Conservation (phyloP, 768 basidiomycete species). For the Tremella yokohamensis region DNA sequence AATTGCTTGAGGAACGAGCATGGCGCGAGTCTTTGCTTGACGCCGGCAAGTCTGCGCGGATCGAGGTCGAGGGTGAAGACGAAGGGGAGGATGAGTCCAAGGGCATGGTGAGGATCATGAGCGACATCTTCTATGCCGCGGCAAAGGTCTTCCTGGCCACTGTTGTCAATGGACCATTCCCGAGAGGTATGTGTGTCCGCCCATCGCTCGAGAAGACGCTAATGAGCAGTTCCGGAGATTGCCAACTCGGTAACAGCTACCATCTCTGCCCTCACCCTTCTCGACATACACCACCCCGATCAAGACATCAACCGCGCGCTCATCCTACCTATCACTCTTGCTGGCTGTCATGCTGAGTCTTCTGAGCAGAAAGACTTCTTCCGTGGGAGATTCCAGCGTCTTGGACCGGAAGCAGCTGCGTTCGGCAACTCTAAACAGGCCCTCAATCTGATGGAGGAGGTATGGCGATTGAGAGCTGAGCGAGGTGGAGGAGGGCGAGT, state of each 20-base stretch:
- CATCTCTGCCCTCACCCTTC: conserved; percentile 7
- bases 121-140: conserved; percentile 19
- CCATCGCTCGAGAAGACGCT: neutral
- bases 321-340: conserved; percentile 25
- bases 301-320: conserved; percentile 16
- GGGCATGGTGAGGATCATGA: conserved; percentile 7
- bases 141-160: conserved; percentile 20
- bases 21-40: conserved; percentile 22
- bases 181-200: conserved; percentile 16
- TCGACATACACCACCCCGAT: conserved; percentile 16
- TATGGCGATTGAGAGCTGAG: conserved; percentile 17
- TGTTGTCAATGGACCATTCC: conserved; percentile 21
- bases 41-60: neutral
- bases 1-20: conserved; percentile 13
- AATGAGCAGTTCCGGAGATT: conserved; percentile 20
- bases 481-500: conserved; percentile 1
- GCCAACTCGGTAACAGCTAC: conserved; percentile 18
- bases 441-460: conserved; percentile 26
- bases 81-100: neutral
- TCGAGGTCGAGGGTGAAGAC: neutral
- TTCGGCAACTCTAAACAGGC: conserved; percentile 25
- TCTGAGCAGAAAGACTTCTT: conserved; percentile 11
- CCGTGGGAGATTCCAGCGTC: conserved; percentile 10
- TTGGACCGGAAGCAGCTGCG: conserved; percentile 21
- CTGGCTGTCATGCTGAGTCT: conserved; percentile 25